Conservation (phyloP, 2,329 filamentous ascomycete genomes). For the Xylariales sp. region DNA sequence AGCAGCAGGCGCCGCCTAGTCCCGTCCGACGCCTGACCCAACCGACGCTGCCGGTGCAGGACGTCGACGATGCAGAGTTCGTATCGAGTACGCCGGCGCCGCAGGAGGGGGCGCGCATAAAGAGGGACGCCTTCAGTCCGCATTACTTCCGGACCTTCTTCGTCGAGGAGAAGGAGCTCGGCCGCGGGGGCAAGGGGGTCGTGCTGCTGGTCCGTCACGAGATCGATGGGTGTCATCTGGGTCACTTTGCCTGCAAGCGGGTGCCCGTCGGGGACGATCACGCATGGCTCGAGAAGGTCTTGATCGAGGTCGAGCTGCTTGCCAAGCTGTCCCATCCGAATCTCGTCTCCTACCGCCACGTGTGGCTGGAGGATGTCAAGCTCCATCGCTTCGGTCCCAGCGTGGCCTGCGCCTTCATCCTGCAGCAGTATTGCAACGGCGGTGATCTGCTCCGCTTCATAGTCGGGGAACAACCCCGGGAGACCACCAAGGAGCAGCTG, state of each 20-base stretch:
- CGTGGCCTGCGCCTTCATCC: slow-evolving; percentile 91
- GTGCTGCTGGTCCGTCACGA: slow-evolving; percentile 91
- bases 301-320: slow-evolving; percentile 88
- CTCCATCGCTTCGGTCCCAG: slow-evolving; percentile 83
- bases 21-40: slow-evolving; percentile 51
- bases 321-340: slow-evolving; percentile 92
- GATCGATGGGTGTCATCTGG: slow-evolving; percentile 81
- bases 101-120: slow-evolving; percentile 65
- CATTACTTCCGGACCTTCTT: slow-evolving; percentile 94
- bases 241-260: slow-evolving; percentile 92
- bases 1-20: slow-evolving; percentile 37
- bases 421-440: slow-evolving; percentile 95
- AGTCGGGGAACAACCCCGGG: slow-evolving; percentile 59
- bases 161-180: slow-evolving; percentile 79
- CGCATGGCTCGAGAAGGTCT: slow-evolving; percentile 87
- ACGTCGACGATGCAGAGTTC: slow-evolving; percentile 40
- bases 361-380: slow-evolving; percentile 89
- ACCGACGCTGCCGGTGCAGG: slow-evolving; percentile 33
- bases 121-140: slow-evolving; percentile 79
- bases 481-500: slow-evolving; percentile 73
- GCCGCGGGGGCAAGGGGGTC: slow-evolving; percentile 88
- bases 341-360: slow-evolving; percentile 91
- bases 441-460: slow-evolving; percentile 89
- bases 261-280: slow-evolving; percentile 95
- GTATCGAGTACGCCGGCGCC: slow-evolving; percentile 48